A percentile compares a stretch with the other conserved stretches of the same genome.
These are phyloP conservation scores for Gastrolobium villosum DNA, from an alignment of 306 rosid genomes.

Conservation along the genomic window DNA sequence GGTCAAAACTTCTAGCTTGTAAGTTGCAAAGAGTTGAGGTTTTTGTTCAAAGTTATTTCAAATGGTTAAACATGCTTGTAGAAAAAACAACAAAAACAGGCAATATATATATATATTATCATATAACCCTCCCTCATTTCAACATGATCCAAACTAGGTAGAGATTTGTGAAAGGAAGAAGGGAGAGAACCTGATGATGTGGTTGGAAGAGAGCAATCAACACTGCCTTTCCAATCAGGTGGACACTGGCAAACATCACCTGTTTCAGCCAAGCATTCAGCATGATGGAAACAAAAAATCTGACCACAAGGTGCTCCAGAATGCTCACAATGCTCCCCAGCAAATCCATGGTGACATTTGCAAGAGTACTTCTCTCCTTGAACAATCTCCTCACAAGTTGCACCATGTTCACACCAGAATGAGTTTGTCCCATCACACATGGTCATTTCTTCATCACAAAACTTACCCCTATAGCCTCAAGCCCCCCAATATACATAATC, in stretches of 20 bases:
- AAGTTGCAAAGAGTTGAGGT: background rate
- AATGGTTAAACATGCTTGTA: background rate
- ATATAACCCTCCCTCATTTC: background rate
- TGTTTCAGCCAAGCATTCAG: slow-evolving; percentile 44
- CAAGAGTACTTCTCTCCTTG: slow-evolving; percentile 53
- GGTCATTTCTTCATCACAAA: slow-evolving; percentile 52
- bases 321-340: slow-evolving; percentile 45
- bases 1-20: background rate
- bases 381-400: slow-evolving; percentile 48
- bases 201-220: slow-evolving; percentile 52
- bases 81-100: background rate
- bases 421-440: slow-evolving; percentile 58
- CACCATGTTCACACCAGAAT: slow-evolving; percentile 57
- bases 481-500: background rate
- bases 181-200: slow-evolving; percentile 41
- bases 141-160: slow-evolving; percentile 9
- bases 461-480: slow-evolving; percentile 42
- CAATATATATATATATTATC: background rate
- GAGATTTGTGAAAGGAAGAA: slow-evolving; percentile 2
- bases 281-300: slow-evolving; percentile 52
- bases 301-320: slow-evolving; percentile 46
- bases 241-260: slow-evolving; percentile 45
- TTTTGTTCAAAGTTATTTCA: background rate
- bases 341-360: slow-evolving; percentile 43
- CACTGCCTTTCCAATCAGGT: slow-evolving; percentile 48